Evolutionary conservation across 371 early-diverging fungal species (phyloP).

Genomic region (Cokeromyces recurvatus): DNA sequence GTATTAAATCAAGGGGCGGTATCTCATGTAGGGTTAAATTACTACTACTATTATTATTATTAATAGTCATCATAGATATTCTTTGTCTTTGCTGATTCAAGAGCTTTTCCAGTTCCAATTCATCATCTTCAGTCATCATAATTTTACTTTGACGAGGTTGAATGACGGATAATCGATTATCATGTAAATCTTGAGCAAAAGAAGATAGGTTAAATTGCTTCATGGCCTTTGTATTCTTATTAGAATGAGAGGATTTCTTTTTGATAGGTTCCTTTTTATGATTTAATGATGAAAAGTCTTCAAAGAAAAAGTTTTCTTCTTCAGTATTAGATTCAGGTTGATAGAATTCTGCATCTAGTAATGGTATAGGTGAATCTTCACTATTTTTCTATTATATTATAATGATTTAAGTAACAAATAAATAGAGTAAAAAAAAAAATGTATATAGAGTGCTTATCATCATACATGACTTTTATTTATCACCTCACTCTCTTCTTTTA

Average conservation of each 20-base stretch:
- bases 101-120: slow-evolving; percentile 28
- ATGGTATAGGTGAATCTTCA: too few species aligned
- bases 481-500: too few species aligned
- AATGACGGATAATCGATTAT: slow-evolving; percentile 36
- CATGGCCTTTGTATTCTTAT: neutral
- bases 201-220: slow-evolving; percentile 30
- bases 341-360: slow-evolving; percentile 11
- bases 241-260: too few species aligned
- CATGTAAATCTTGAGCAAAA: slow-evolving; percentile 42
- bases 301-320: slow-evolving; percentile 34
- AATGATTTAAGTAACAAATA: too few species aligned
- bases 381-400: too few species aligned
- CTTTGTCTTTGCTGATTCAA: slow-evolving; percentile 17
- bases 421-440: too few species aligned
- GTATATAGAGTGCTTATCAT: too few species aligned
- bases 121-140: slow-evolving; percentile 41
- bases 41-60: slow-evolving; percentile 1
- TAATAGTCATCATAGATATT: slow-evolving; percentile 7
- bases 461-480: neutral
- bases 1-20: too few species aligned
- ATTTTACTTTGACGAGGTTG: slow-evolving; percentile 32
- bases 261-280: slow-evolving; percentile 3
- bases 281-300: slow-evolving; percentile 30
- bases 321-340: slow-evolving; percentile 24
- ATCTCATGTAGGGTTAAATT: too few species aligned